Base-by-base conservation (phyloP, 2,329 filamentous ascomycete species). In the Zalaria obscura region DNA sequence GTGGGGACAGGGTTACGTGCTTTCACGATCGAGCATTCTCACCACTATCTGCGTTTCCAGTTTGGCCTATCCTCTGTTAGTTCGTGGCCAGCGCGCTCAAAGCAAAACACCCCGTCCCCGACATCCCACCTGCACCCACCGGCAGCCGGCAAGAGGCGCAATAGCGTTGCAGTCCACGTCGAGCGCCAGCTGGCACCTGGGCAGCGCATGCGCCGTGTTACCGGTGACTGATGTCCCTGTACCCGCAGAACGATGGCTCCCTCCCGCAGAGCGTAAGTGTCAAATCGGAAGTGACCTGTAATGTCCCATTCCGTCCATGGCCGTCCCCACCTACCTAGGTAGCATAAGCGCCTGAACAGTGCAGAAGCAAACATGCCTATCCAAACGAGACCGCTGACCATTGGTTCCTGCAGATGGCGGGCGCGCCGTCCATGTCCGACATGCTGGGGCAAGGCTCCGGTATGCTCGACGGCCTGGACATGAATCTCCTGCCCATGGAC, bases 401-500 rank as follows among this genome's bases (percentile, higher is more conserved):
- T 44, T 44, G 35, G 35, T 33, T 28, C 31, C 11, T 43, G 41
- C 40, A 56, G 54, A 52, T 57, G 50, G 47, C 47, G 36, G 49
- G 47, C 26, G 47, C 47, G 31, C 43, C 48, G 28, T 47, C 54
- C 31, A 54, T 55, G 47, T 41, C 49, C 39, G 51, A 45, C 28
- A 37, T 52, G 40, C 48, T 55, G 45, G 55, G 62, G 37, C 50
- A 55, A 34, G 50, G 57, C 44, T 48, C 54, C 38, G 52, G 55
- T 46, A 49, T 67, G 45, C 56, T 65, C 53, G 59, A 59, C 44
- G 58, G 57, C 41, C 52, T 67, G 40, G 63, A 69, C 51, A 57
- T 67, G 45, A 61, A 66, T 47, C 61, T 64, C 52, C 55, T 69
- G 50, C 56, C 60, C 42, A 64, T 67, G 61, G 66, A 67, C 49